Percentiles rank a stretch among this genome's conserved stretches.
Evolutionary conservation across 2,329 filamentous ascomycete genomes (phyloP).

Genomic region (Nigrospora sphaerica): DNA sequence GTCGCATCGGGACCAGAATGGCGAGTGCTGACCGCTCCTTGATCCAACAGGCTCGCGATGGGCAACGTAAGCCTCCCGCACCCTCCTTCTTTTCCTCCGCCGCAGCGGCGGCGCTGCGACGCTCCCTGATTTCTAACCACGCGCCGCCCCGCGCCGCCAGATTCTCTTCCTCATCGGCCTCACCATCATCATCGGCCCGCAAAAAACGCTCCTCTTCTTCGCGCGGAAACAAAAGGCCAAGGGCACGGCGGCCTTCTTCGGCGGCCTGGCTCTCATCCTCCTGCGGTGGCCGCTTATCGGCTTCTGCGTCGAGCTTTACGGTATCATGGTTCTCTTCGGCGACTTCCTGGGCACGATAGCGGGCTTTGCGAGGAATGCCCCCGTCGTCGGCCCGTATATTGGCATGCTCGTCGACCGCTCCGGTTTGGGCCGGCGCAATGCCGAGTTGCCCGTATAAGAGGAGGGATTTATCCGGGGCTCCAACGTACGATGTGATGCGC

Average conservation of each 20-base stretch:
- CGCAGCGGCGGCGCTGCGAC: not conserved
- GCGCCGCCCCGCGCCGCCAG: conserved; percentile 32
- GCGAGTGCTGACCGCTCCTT: not conserved
- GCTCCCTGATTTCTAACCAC: conserved; percentile 2
- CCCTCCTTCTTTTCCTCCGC: conserved; percentile 4
- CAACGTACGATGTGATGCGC: no score
- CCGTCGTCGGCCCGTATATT: conserved; percentile 82
- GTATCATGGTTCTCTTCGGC: conserved; percentile 87
- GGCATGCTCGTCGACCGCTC: conserved; percentile 64
- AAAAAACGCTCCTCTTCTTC: conserved; percentile 92
- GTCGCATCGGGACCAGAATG: not conserved
- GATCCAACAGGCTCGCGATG: conserved; percentile 73
- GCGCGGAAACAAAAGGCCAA: conserved; percentile 86
- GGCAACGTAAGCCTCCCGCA: conserved; percentile 61
- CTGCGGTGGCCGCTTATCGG: conserved; percentile 86
- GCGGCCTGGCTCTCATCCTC: conserved; percentile 77
- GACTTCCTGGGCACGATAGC: conserved; percentile 94
- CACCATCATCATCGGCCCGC: conserved; percentile 87
- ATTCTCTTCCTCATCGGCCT: conserved; percentile 97
- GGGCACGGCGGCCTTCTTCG: conserved; percentile 82
- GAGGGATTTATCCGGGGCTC: not conserved
- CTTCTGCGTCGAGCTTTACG: conserved; percentile 86
- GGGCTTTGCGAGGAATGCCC: conserved; percentile 76
- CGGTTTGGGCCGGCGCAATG: conserved; percentile 62
- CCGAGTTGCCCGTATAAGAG: conserved; percentile 67